Percentiles rank a stretch among this genome's conserved stretches.
Evolutionary conservation across 306 rosid species (phyloP).

Genomic region (Rosa lucieae): DNA sequence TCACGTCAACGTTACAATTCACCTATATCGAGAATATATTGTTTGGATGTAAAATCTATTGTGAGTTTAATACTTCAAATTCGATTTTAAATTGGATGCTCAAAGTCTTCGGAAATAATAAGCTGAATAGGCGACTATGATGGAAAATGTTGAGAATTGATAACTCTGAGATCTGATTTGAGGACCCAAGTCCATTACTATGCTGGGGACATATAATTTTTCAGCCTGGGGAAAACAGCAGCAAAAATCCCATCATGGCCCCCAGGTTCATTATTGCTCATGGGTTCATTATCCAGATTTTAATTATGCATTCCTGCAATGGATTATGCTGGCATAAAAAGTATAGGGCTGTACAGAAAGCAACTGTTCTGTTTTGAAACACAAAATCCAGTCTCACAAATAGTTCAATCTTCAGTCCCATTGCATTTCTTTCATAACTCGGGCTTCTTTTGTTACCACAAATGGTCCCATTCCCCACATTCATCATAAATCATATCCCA

Average conservation of each 20-base stretch:
- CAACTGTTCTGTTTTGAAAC: slow-evolving; percentile 15
- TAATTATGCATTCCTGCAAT: not conserved
- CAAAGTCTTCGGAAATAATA: not conserved
- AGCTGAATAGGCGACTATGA: not conserved
- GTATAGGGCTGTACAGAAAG: slow-evolving; percentile 8
- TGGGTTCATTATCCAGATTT: slow-evolving; percentile 9
- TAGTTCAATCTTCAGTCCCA: slow-evolving; percentile 10
- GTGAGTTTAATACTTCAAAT: not conserved
- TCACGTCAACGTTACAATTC: not conserved
- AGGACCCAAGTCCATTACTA: slow-evolving; percentile 22
- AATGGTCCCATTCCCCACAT: slow-evolving; percentile 24
- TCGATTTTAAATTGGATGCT: not conserved
- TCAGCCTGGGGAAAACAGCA: slow-evolving; percentile 3
- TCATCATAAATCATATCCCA: not conserved
- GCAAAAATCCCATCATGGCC: slow-evolving; percentile 21
- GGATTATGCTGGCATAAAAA: slow-evolving; percentile 5
- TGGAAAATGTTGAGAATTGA: not conserved
- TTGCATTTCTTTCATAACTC: slow-evolving; percentile 3
- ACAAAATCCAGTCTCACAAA: slow-evolving; percentile 6
- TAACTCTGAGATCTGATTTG: not conserved
- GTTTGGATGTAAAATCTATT: not conserved
- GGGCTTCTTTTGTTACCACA: not conserved
- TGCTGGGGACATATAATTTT: slow-evolving; percentile 1
- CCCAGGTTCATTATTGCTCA: slow-evolving; percentile 26
- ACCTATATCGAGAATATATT: not conserved